phyloP scores from a whole-genome alignment of 306 rosid species.

The Acmispon strigosus region DNA sequence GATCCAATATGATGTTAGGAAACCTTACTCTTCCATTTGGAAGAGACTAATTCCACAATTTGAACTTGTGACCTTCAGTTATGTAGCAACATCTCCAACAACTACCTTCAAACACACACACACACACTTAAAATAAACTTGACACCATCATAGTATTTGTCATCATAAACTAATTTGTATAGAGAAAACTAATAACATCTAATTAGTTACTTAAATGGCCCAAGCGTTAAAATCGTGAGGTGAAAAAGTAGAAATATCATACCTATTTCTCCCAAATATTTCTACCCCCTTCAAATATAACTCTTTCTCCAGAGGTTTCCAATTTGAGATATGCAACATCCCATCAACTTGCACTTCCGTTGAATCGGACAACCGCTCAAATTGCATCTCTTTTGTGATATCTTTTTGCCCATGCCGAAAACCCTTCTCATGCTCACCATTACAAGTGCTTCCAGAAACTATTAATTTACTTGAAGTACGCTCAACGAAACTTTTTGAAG shows the following conservation, averaged over 20 bases:
- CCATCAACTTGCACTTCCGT: slow-evolving; percentile 24
- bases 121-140: not conserved
- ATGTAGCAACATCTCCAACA: not conserved
- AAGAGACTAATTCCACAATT: not conserved
- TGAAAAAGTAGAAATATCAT: not conserved
- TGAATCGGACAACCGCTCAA: slow-evolving; percentile 26
- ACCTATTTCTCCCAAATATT: slow-evolving; percentile 91
- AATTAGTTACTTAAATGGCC: not conserved
- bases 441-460: slow-evolving; percentile 23
- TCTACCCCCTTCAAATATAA: slow-evolving; percentile 69
- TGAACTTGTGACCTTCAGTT: not conserved
- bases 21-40: too few relatives aligned
- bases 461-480: slow-evolving; percentile 28
- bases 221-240: not conserved
- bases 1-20: too few relatives aligned
- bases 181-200: not conserved
- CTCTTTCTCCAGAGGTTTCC: slow-evolving; percentile 76
- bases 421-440: slow-evolving; percentile 18
- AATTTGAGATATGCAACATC: slow-evolving; percentile 27
- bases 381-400: slow-evolving; percentile 20
- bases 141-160: not conserved
- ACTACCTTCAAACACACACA: not conserved
- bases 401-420: slow-evolving; percentile 22
- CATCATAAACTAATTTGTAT: not conserved
- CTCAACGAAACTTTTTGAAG: slow-evolving; percentile 7